These are phyloP conservation scores for Neofusicoccum cordaticola DNA, from an alignment of 2,329 filamentous ascomycete genomes.

Conservation along the genomic window DNA sequence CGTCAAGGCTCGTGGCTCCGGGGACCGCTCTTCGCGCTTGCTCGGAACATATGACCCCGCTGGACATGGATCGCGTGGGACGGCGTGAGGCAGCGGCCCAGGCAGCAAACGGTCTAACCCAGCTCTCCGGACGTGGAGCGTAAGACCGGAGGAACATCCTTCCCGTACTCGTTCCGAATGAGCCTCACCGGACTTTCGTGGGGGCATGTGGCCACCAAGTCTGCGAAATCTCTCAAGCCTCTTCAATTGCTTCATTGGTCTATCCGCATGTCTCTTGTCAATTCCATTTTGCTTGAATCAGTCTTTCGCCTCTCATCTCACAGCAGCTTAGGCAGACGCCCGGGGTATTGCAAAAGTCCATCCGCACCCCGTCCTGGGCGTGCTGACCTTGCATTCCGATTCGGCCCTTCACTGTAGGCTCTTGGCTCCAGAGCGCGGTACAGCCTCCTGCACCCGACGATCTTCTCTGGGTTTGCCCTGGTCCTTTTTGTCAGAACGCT, in stretches of 20 bases:
- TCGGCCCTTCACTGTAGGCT: neutral
- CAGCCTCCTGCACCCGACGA: neutral
- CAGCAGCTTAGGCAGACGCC: slow-evolving; percentile 12
- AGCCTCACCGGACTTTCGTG: neutral
- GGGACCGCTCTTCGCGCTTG: neutral
- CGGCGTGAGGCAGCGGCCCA: neutral
- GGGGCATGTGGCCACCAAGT: neutral
- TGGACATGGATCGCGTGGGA: neutral
- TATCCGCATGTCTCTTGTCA: neutral
- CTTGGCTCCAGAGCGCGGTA: neutral
- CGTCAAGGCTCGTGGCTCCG: neutral
- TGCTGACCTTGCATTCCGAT: slow-evolving; percentile 8
- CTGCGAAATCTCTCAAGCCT: neutral
- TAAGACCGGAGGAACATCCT: slow-evolving; percentile 5
- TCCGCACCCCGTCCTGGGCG: neutral
- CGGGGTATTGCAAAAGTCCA: neutral
- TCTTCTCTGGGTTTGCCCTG: neutral
- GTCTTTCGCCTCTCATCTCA: slow-evolving; percentile 6
- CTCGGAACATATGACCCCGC: neutral
- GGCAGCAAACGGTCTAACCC: neutral
- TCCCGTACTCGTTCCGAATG: neutral
- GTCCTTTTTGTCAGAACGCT: neutral
- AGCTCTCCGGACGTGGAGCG: neutral
- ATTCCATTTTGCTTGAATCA: neutral
- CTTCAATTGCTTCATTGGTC: neutral